Percentiles rank a stretch among this genome's conserved stretches.
phyloP scores from a whole-genome alignment of 2,329 filamentous ascomycete genomes.

The Zasmidium angulare region DNA sequence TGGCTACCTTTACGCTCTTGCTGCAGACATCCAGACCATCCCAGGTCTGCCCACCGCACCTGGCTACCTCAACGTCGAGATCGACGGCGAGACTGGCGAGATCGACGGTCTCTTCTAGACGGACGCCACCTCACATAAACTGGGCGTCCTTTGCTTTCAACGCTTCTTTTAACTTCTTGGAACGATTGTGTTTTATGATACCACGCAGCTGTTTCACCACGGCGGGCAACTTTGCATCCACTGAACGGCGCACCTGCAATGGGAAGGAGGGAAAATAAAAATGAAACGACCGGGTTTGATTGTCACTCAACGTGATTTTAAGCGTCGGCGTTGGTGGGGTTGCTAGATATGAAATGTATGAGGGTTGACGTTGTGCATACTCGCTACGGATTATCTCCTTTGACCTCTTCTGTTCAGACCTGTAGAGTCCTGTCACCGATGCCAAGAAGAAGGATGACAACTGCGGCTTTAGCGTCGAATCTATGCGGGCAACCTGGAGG shows the following conservation, averaged over 20 bases:
- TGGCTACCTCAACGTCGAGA: constrained; percentile 91
- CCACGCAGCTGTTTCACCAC: constrained; percentile 22
- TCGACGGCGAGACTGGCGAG: constrained; percentile 54
- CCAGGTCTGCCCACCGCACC: constrained; percentile 92
- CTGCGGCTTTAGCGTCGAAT: no score
- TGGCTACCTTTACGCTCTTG: constrained; percentile 91
- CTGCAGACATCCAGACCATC: constrained; percentile 97
- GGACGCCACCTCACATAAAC: constrained; percentile 1
- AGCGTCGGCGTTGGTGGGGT: constrained; percentile 22
- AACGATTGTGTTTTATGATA: constrained; percentile 8
- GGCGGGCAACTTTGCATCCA: constrained; percentile 12
- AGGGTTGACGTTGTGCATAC: no score
- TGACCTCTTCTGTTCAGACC: no score
- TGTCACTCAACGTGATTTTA: constrained; percentile 24
- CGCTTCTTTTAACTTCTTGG: neutral
- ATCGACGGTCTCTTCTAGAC: constrained; percentile 76
- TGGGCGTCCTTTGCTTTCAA: neutral
- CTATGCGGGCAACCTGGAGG: no score
- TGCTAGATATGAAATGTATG: neutral
- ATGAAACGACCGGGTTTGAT: constrained; percentile 4
- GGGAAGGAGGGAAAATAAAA: constrained; percentile 3
- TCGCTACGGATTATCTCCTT: no score
- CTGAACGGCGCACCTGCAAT: neutral
- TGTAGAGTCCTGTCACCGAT: no score
- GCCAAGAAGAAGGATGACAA: no score